phyloP scores from a whole-genome alignment of 2,329 filamentous ascomycete species.

The Aspergillus transmontanensis region DNA sequence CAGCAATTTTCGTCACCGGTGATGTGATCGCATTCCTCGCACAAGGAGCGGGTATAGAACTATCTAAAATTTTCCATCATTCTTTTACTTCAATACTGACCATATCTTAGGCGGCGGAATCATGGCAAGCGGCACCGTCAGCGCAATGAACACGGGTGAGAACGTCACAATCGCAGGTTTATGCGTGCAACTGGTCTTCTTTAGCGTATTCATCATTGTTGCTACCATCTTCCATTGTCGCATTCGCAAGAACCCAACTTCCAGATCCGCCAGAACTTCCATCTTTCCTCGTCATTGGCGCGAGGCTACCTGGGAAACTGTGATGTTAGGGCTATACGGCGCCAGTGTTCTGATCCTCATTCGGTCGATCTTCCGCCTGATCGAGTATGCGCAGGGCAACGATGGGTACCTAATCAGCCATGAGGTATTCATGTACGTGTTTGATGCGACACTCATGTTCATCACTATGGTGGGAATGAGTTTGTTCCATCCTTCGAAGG shows the following conservation, averaged over 20 bases:
- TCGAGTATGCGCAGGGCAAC: conserved; percentile 26
- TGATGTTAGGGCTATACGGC: conserved; percentile 1
- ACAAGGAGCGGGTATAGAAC: conserved; percentile 28
- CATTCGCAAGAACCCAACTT: conserved; percentile 1
- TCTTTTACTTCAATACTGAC: background rate
- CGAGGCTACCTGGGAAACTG: background rate
- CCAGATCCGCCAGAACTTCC: background rate
- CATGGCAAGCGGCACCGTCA: conserved; percentile 2
- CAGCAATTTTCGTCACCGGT: conserved; percentile 38
- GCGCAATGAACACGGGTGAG: conserved; percentile 16
- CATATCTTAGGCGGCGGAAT: background rate
- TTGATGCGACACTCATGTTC: conserved; percentile 22
- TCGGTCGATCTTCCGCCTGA: conserved; percentile 24
- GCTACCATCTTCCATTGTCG: conserved; percentile 23
- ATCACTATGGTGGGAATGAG: conserved; percentile 10
- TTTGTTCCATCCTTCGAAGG: background rate
- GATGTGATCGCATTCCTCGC: conserved; percentile 38
- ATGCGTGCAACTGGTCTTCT: conserved; percentile 25
- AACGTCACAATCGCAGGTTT: conserved; percentile 25
- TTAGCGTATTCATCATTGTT: conserved; percentile 22
- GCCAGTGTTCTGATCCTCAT: conserved; percentile 18
- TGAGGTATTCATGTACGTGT: conserved; percentile 26
- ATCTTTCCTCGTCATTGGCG: background rate
- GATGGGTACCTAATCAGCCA: conserved; percentile 25
- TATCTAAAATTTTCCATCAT: background rate